phyloP scores from a whole-genome alignment of 1,139 yeast genomes.

The Candida sojae region DNA sequence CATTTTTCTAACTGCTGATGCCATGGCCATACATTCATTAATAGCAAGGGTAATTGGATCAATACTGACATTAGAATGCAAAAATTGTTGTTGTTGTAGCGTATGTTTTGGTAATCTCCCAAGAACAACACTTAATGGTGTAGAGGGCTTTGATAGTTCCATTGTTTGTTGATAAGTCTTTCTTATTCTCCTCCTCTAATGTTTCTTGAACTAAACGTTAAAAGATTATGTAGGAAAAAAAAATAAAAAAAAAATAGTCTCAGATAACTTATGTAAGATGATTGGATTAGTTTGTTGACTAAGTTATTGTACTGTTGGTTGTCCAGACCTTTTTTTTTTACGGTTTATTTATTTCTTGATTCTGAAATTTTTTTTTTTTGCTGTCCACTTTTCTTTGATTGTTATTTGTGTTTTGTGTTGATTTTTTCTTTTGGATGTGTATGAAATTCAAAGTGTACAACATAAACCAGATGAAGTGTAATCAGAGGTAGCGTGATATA shows the following conservation, averaged over 20 bases:
- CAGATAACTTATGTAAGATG: not conserved
- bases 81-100: not conserved
- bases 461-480: no score
- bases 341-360: not conserved
- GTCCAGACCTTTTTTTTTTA: no score
- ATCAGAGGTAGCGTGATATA: no score
- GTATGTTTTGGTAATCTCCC: conserved; percentile 1
- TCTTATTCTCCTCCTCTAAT: not conserved
- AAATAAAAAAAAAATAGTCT: no score
- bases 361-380: conserved; percentile 1
- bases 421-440: not conserved
- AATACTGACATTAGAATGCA: conserved; percentile 34
- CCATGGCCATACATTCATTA: conserved; percentile 83
- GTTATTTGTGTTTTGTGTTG: not conserved
- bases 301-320: not conserved
- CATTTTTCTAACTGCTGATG: conserved; percentile 89
- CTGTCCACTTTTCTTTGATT: not conserved
- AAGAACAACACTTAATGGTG: conserved; percentile 3
- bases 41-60: conserved; percentile 85
- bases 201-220: not conserved
- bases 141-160: conserved; percentile 5
- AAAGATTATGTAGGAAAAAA: no score
- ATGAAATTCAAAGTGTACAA: not conserved
- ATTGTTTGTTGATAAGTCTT: not conserved
- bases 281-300: not conserved